A percentile compares a stretch with the other conserved stretches of the same genome.
Evolutionary conservation across 1,284 basidiomycete species (phyloP).

Genomic region (Flammula alnicola): DNA sequence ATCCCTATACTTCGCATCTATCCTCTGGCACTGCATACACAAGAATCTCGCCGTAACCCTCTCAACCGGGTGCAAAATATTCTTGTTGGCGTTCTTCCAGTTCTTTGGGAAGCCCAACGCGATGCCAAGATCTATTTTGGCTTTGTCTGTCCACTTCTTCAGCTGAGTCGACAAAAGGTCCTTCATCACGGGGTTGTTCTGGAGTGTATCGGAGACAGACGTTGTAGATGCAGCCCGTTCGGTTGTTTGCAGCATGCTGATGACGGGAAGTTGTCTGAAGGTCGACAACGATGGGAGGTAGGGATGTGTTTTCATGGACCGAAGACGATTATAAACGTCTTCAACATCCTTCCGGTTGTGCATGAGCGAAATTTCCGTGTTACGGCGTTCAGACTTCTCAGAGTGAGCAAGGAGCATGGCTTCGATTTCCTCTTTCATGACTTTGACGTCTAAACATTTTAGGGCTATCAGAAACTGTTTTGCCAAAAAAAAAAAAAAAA

Average conservation of each 20-base stretch:
- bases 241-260: conserved; percentile 31
- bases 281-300: conserved; percentile 34
- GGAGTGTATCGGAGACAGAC: conserved; percentile 32
- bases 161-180: conserved; percentile 50
- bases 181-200: conserved; percentile 30
- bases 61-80: conserved; percentile 56
- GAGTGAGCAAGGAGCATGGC: conserved; percentile 17
- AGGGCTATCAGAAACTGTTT: too few relatives aligned
- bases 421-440: conserved; percentile 21
- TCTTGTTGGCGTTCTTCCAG: conserved; percentile 53
- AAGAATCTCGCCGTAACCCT: conserved; percentile 61
- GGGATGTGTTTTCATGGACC: conserved; percentile 24
- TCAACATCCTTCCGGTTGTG: conserved; percentile 30
- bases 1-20: conserved; percentile 37
- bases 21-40: conserved; percentile 54
- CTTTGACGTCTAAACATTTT: conserved; percentile 19
- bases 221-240: conserved; percentile 19
- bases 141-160: conserved; percentile 49
- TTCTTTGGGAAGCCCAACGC: conserved; percentile 50
- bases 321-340: conserved; percentile 32
- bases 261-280: conserved; percentile 36
- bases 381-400: conserved; percentile 19
- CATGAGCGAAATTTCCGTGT: conserved; percentile 13
- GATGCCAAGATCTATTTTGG: conserved; percentile 45
- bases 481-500: too few relatives aligned